Percentiles rank a stretch among this genome's conserved stretches.
Evolutionary conservation across 2,329 filamentous ascomycete species (phyloP).

Genomic region (Seiridium unicorne): DNA sequence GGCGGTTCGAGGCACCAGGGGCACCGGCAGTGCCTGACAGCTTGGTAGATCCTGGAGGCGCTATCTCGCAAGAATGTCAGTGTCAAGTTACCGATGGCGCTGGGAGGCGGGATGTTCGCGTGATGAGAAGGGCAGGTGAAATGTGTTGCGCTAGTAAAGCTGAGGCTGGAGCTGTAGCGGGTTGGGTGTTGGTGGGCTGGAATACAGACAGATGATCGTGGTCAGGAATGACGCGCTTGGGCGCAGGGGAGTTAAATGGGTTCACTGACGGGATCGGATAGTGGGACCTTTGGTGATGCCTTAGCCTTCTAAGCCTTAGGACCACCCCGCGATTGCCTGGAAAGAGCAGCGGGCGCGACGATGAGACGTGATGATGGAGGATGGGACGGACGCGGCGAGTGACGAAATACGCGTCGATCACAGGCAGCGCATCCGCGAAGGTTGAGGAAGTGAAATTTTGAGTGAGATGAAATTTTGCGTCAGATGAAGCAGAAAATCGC

Average conservation of each 20-base stretch:
- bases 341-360: background rate
- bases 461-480: background rate
- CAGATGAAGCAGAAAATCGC: background rate
- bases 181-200: background rate
- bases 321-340: slow-evolving; percentile 2
- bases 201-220: background rate
- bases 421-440: background rate
- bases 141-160: background rate
- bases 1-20: background rate
- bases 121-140: background rate
- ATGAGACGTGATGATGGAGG: background rate
- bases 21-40: background rate
- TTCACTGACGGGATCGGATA: background rate
- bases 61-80: background rate
- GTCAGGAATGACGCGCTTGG: background rate
- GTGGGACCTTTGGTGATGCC: background rate
- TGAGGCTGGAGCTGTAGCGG: background rate
- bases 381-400: background rate
- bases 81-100: background rate
- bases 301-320: background rate
- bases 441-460: background rate
- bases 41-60: background rate
- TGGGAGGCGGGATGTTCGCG: background rate
- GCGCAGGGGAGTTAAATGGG: slow-evolving; percentile 2
- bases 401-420: background rate